phyloP scores from a whole-genome alignment of 495 filamentous ascomycete genomes.

The Alectoria sarmentosa region DNA sequence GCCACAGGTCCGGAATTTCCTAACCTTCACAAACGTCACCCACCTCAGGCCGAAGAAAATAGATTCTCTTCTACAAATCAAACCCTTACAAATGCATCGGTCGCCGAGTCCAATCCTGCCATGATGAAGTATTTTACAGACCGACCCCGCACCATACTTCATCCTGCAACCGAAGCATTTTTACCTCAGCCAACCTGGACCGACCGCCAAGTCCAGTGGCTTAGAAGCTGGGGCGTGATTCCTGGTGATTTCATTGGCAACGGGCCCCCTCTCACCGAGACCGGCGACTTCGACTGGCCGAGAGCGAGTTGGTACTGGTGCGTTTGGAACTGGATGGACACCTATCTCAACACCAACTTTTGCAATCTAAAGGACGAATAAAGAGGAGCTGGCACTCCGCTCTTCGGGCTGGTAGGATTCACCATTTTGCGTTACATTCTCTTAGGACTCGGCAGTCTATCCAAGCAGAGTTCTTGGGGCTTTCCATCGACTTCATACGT shows the following conservation, averaged over 20 bases:
- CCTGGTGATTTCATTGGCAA: slow-evolving; percentile 74
- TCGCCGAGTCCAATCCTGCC: slow-evolving; percentile 30
- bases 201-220: slow-evolving; percentile 52
- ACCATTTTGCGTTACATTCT: background rate
- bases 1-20: slow-evolving; percentile 38
- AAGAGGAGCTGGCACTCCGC: background rate
- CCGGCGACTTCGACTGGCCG: slow-evolving; percentile 71
- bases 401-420: background rate
- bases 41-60: slow-evolving; percentile 16
- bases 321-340: slow-evolving; percentile 45
- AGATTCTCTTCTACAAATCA: slow-evolving; percentile 11
- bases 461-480: background rate
- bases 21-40: slow-evolving; percentile 23
- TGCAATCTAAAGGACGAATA: slow-evolving; percentile 47
- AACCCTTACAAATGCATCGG: slow-evolving; percentile 30
- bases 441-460: background rate
- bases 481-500: background rate
- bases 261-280: slow-evolving; percentile 65
- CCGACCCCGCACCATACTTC: slow-evolving; percentile 46
- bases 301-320: slow-evolving; percentile 74
- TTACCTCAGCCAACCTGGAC: slow-evolving; percentile 53
- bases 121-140: slow-evolving; percentile 46
- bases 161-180: slow-evolving; percentile 51
- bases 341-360: slow-evolving; percentile 40
- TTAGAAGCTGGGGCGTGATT: slow-evolving; percentile 62